Evolutionary conservation across 768 basidiomycete genomes (phyloP).

Genomic region (Mycena galopus): DNA sequence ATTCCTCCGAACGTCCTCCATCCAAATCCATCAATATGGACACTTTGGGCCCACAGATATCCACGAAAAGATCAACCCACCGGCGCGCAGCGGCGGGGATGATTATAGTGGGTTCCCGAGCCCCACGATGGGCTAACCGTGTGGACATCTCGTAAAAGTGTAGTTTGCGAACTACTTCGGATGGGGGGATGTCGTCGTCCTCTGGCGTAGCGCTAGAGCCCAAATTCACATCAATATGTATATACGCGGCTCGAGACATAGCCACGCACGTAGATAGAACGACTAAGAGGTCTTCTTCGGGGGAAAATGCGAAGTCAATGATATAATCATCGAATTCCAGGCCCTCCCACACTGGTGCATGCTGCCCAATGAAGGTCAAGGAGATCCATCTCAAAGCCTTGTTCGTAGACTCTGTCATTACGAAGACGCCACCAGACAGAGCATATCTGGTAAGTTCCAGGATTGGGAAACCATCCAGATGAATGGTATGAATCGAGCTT

Average conservation of each 20-base stretch:
- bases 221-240: background rate
- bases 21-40: background rate
- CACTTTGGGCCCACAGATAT: background rate
- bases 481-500: background rate
- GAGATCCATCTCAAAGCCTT: background rate
- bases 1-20: background rate
- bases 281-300: slow-evolving; percentile 4
- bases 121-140: background rate
- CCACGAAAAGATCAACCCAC: background rate
- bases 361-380: background rate
- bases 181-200: background rate
- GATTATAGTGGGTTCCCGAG: background rate
- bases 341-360: background rate
- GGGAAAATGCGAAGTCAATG: background rate
- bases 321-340: slow-evolving; percentile 6
- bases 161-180: background rate
- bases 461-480: background rate
- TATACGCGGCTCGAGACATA: background rate
- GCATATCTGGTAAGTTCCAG: background rate
- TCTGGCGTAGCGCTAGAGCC: background rate
- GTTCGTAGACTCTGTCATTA: background rate
- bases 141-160: slow-evolving; percentile 6
- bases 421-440: slow-evolving; percentile 10
- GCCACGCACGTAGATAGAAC: slow-evolving; percentile 4
- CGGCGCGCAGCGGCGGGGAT: background rate